Conservation (phyloP, 164 flowering plant genomes). For the Stephania cephalantha region DNA sequence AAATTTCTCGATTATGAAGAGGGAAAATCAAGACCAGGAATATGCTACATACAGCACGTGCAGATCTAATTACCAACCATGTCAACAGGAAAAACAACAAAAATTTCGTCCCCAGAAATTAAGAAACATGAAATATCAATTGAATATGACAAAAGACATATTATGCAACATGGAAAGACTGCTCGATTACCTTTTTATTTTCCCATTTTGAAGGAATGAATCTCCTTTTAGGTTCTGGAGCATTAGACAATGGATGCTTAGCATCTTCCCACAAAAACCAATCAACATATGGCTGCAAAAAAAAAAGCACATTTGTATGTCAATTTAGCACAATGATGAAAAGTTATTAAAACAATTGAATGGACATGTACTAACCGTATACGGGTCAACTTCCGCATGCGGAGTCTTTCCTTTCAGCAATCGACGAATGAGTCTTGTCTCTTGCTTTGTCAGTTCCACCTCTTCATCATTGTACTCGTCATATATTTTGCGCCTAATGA, state of each 20-base stretch:
- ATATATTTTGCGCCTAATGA: slow-evolving; percentile 64
- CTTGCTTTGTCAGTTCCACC: slow-evolving; percentile 69
- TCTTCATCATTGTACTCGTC: slow-evolving; percentile 92
- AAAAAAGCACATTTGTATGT: background rate
- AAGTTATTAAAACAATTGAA: background rate
- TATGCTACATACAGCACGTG: background rate
- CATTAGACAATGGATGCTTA: slow-evolving; percentile 81
- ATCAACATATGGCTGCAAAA: slow-evolving; percentile 76
- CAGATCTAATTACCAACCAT: no score
- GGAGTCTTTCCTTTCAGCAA: slow-evolving; percentile 81
- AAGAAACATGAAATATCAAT: background rate
- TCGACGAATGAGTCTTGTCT: slow-evolving; percentile 42
- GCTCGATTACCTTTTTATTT: slow-evolving; percentile 51
- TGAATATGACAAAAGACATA: background rate
- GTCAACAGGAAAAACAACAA: background rate
- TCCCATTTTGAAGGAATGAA: slow-evolving; percentile 94
- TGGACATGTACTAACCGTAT: slow-evolving; percentile 39
- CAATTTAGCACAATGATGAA: background rate
- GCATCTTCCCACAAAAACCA: slow-evolving; percentile 77
- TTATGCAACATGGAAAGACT: background rate
- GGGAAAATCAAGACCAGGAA: background rate
- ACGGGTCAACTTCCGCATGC: slow-evolving; percentile 79
- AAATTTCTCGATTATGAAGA: background rate
- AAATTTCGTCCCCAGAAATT: background rate
- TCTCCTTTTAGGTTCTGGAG: slow-evolving; percentile 94